Evolutionary conservation across 1,284 basidiomycete species (phyloP).

Genomic region (Tilletia caries): DNA sequence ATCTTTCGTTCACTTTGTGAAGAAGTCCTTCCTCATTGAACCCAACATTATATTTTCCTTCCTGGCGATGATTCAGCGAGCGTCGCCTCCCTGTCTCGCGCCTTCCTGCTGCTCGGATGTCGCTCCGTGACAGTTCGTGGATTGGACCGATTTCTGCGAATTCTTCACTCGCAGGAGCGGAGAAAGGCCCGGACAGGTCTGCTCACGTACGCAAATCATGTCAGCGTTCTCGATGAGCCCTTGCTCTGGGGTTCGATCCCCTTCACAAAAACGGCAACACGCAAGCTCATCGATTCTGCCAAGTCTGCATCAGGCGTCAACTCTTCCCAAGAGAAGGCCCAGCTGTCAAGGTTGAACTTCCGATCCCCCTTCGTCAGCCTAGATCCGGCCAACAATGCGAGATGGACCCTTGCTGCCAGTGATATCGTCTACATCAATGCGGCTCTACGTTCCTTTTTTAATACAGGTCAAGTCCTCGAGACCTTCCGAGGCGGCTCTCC

Average conservation of each 20-base stretch:
- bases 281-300: not conserved
- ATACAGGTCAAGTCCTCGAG: constrained; percentile 85
- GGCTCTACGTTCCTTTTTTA: constrained; percentile 69
- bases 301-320: not conserved
- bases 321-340: constrained; percentile 28
- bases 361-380: constrained; percentile 28
- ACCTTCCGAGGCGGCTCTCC: constrained; percentile 86
- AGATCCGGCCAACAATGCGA: constrained; percentile 58
- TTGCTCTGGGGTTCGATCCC: constrained; percentile 2
- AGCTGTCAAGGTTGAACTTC: constrained; percentile 42
- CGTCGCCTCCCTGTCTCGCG: constrained; percentile 34
- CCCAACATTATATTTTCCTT: not conserved
- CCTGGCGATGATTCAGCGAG: constrained; percentile 14
- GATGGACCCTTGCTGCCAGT: constrained; percentile 84
- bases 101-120: constrained; percentile 35
- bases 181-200: constrained; percentile 30
- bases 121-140: constrained; percentile 38
- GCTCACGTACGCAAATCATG: constrained; percentile 49
- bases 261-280: not conserved
- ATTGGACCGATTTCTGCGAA: constrained; percentile 33
- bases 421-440: constrained; percentile 93
- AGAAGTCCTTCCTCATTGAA: not conserved
- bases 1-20: not conserved
- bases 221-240: constrained; percentile 32
- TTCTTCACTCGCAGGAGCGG: constrained; percentile 32